These are phyloP conservation scores for Stramenopiles sp. DNA, from an alignment of 352 stramenopile genomes.

Conservation along the genomic window DNA sequence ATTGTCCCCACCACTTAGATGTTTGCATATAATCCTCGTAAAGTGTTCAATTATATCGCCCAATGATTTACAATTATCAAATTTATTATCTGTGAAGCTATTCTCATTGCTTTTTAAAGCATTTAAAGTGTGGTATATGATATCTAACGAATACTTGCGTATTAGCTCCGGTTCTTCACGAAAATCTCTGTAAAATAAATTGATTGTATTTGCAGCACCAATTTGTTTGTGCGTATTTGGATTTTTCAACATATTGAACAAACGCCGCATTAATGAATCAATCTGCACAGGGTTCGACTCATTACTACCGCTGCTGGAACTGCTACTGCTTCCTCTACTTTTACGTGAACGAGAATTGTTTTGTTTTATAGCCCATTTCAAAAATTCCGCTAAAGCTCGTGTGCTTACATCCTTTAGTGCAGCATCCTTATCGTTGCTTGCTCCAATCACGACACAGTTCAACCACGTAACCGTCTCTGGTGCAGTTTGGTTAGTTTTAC, in stretches of 20 bases:
- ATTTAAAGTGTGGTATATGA: background rate
- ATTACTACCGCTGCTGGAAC: no score
- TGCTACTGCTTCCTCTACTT: background rate
- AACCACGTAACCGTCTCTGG: background rate
- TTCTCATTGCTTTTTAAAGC: background rate
- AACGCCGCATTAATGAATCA: background rate
- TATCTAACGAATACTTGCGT: background rate
- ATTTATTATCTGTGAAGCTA: background rate
- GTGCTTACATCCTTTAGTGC: background rate
- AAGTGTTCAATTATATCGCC: background rate
- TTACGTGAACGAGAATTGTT: background rate
- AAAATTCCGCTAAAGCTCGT: background rate
- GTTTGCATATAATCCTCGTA: background rate
- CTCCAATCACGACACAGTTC: background rate
- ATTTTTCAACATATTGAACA: conserved; percentile 6
- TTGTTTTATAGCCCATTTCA: conserved; percentile 1
- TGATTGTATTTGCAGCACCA: background rate
- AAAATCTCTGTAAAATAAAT: conserved; percentile 7
- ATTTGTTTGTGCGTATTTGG: background rate
- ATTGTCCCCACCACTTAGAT: background rate
- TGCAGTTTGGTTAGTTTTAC: background rate
- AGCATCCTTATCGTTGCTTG: background rate
- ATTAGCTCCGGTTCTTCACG: background rate
- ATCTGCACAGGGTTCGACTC: background rate
- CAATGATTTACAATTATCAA: background rate